Percentiles rank a stretch among this genome's conserved stretches.
Evolutionary conservation across 345 rosid species (phyloP).

Genomic region (Populus simonii): DNA sequence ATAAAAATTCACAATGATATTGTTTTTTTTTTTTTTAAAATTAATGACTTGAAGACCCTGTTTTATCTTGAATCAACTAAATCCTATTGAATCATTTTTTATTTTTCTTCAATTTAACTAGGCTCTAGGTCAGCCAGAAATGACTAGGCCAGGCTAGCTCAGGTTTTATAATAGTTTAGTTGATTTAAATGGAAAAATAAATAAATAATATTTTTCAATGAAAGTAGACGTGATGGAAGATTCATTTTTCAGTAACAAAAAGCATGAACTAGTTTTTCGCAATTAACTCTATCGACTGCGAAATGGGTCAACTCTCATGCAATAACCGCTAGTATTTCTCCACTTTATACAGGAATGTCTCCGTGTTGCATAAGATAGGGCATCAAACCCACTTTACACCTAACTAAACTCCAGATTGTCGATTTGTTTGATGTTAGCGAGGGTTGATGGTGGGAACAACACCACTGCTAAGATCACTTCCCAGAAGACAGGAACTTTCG

Average conservation of each 20-base stretch:
- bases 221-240: neutral
- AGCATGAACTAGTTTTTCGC: neutral
- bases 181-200: too few species aligned
- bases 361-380: neutral
- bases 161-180: too few species aligned
- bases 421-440: conserved; percentile 33
- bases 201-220: neutral
- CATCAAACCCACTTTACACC: neutral
- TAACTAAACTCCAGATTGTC: neutral
- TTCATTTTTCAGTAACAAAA: neutral
- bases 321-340: neutral
- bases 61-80: too few species aligned
- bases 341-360: neutral
- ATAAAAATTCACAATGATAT: too few species aligned
- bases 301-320: neutral
- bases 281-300: neutral
- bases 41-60: too few species aligned
- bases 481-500: conserved; percentile 37
- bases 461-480: conserved; percentile 71
- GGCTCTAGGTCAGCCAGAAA: too few species aligned
- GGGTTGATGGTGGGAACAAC: conserved; percentile 49
- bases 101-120: too few species aligned
- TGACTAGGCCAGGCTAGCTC: too few species aligned
- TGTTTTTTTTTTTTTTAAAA: too few species aligned
- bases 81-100: too few species aligned